Conservation (phyloP, 2,329 filamentous ascomycete genomes). For the Gliomastix tumulicola region DNA sequence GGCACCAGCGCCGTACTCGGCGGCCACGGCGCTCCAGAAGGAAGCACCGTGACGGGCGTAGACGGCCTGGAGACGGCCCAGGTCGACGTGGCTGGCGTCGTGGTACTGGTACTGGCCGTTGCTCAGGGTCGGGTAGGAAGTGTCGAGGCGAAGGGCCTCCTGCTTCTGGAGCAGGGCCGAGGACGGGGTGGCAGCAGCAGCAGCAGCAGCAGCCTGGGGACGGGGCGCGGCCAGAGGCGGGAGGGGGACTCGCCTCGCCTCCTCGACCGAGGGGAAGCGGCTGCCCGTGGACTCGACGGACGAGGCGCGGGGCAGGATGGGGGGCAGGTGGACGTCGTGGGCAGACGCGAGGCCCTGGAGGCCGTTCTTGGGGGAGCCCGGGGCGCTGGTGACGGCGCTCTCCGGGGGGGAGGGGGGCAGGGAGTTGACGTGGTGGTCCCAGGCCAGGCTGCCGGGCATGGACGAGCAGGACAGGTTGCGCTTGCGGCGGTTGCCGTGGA, state of each 20-base stretch:
- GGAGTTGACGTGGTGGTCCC: slow-evolving; percentile 42
- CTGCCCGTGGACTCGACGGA: too few relatives aligned
- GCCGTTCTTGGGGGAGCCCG: slow-evolving; percentile 34
- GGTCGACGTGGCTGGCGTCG: slow-evolving; percentile 45
- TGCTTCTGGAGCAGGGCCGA: too few relatives aligned
- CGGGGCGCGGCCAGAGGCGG: slow-evolving; percentile 47
- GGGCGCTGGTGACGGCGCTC: slow-evolving; percentile 35
- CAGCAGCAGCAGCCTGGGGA: slow-evolving; percentile 42
- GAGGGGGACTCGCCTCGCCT: too few relatives aligned
- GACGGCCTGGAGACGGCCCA: slow-evolving; percentile 59
- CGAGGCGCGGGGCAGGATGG: slow-evolving; percentile 61
- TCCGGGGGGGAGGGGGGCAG: too few relatives aligned
- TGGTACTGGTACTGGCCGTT: too few relatives aligned
- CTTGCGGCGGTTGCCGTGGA: slow-evolving; percentile 76
- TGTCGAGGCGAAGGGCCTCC: too few relatives aligned
- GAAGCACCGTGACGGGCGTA: slow-evolving; percentile 63
- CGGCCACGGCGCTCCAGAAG: slow-evolving; percentile 68
- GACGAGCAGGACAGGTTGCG: slow-evolving; percentile 65
- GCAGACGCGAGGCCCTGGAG: slow-evolving; percentile 50
- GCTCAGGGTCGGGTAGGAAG: too few relatives aligned
- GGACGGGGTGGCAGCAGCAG: slow-evolving; percentile 5
- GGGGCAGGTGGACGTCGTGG: slow-evolving; percentile 42
- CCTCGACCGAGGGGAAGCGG: too few relatives aligned
- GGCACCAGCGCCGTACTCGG: slow-evolving; percentile 60
- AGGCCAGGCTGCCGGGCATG: slow-evolving; percentile 32